A percentile compares a stretch with the other conserved stretches of the same genome.
These are phyloP conservation scores for Neopestalotiopsis sp. DNA, from an alignment of 2,329 filamentous ascomycete genomes.

Conservation along the genomic window DNA sequence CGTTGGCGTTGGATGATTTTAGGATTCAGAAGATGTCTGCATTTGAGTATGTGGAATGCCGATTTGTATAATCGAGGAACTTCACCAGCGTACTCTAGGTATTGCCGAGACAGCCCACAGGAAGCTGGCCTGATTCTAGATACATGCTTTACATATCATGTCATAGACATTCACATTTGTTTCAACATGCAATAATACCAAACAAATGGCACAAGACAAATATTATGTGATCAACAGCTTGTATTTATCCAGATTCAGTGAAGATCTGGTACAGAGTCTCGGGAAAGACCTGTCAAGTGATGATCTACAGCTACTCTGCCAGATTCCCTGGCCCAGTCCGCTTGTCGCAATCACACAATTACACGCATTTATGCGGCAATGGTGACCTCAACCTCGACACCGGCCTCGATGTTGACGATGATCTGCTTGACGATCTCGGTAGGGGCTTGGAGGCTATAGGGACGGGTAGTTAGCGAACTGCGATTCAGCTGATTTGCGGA, in stretches of 20 bases:
- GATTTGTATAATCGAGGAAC: background rate
- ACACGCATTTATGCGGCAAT: conserved; percentile 75
- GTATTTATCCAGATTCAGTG: background rate
- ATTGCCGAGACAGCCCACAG: too few species aligned
- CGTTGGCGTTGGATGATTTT: conserved; percentile 9
- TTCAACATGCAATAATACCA: too few species aligned
- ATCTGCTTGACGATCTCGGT: conserved; percentile 98
- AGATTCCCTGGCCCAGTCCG: background rate
- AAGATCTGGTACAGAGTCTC: background rate
- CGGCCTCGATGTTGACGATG: conserved; percentile 94
- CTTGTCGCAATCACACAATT: background rate
- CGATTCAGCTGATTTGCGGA: background rate
- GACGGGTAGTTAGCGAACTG: conserved; percentile 16
- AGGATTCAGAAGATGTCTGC: background rate
- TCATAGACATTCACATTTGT: too few species aligned
- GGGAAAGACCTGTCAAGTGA: background rate
- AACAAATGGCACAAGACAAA: background rate
- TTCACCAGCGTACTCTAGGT: background rate
- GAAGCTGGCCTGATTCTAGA: too few species aligned
- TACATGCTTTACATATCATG: too few species aligned
- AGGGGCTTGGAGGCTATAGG: conserved; percentile 80
- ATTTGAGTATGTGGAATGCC: background rate
- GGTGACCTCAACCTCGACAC: conserved; percentile 92
- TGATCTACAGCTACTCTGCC: conserved; percentile 9
- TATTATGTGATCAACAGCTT: conserved; percentile 2